Evolutionary conservation across 106 monocot species (phyloP).

Genomic region (Dioscorea alata): DNA sequence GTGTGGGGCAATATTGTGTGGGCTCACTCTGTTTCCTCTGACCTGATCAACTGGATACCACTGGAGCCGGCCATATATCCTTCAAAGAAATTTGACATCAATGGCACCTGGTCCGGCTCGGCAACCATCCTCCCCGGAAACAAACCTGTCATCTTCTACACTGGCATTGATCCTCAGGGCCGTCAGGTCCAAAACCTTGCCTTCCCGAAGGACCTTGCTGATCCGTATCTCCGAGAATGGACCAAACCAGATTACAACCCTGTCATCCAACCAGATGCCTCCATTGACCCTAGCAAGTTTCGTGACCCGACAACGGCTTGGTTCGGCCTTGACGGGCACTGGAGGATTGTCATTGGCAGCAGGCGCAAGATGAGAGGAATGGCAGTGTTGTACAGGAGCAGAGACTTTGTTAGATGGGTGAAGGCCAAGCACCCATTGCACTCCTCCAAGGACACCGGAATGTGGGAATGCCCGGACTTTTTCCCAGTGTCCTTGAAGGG

Average conservation of each 20-base stretch:
- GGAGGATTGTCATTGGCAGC: constrained; percentile 49
- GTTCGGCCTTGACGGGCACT: constrained; percentile 30
- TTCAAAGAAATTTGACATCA: constrained; percentile 57
- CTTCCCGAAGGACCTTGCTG: constrained; percentile 66
- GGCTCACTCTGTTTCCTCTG: constrained; percentile 77
- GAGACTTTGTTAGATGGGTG: constrained; percentile 55
- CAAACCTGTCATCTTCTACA: constrained; percentile 69
- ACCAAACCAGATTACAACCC: constrained; percentile 82
- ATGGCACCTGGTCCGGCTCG: constrained; percentile 92
- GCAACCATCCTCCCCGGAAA: constrained; percentile 67
- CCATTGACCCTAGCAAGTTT: constrained; percentile 43
- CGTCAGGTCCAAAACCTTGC: constrained; percentile 81
- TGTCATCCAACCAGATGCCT: constrained; percentile 28
- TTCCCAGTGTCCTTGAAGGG: constrained; percentile 41
- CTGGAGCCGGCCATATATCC: constrained; percentile 55
- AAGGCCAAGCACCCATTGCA: constrained; percentile 47
- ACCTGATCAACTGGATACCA: constrained; percentile 70
- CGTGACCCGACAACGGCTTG: constrained; percentile 89
- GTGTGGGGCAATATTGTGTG: constrained; percentile 82
- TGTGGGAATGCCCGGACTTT: constrained; percentile 93
- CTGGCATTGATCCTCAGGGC: constrained; percentile 48
- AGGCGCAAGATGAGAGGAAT: constrained; percentile 12
- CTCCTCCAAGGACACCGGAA: constrained; percentile 36
- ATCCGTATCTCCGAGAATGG: constrained; percentile 75
- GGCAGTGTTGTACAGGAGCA: constrained; percentile 50